Conservation (phyloP, 495 filamentous ascomycete genomes). For the Sordaria brevicollis region DNA sequence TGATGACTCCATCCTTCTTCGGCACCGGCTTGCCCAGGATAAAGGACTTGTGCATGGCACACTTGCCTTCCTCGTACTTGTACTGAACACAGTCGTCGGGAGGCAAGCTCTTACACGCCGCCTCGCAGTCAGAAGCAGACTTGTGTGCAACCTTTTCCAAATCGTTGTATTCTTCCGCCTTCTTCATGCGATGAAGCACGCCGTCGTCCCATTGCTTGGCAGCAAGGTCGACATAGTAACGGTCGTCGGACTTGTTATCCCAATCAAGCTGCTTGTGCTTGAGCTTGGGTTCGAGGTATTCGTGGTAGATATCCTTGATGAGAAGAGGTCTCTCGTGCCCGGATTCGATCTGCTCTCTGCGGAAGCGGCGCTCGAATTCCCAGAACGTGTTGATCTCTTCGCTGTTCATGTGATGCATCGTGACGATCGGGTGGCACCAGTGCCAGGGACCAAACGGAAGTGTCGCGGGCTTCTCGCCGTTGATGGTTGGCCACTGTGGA, state of each 20-base stretch:
- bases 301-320: conserved; percentile 36
- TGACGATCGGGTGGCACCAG: conserved; percentile 52
- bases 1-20: conserved; percentile 10
- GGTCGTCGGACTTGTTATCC: conserved; percentile 38
- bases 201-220: conserved; percentile 12
- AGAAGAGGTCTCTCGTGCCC: conserved; percentile 15
- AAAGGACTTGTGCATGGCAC: conserved; percentile 19
- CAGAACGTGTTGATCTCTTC: conserved; percentile 44
- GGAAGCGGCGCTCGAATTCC: conserved; percentile 36
- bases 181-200: conserved; percentile 20
- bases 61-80: conserved; percentile 21
- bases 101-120: conserved; percentile 28
- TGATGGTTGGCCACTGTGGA: conserved; percentile 44
- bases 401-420: conserved; percentile 50
- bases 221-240: conserved; percentile 24
- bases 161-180: conserved; percentile 16
- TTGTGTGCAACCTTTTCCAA: conserved; percentile 27
- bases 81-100: conserved; percentile 28
- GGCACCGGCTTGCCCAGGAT: conserved; percentile 22
- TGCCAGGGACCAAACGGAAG: conserved; percentile 40
- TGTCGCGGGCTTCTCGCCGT: conserved; percentile 42
- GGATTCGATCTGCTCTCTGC: conserved; percentile 4
- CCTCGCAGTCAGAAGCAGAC: conserved; percentile 31
- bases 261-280: conserved; percentile 29
- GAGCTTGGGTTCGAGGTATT: conserved; percentile 29